Evolutionary conservation across 1,284 basidiomycete species (phyloP).

Genomic region (Anthracocystis panici-leucophaei): DNA sequence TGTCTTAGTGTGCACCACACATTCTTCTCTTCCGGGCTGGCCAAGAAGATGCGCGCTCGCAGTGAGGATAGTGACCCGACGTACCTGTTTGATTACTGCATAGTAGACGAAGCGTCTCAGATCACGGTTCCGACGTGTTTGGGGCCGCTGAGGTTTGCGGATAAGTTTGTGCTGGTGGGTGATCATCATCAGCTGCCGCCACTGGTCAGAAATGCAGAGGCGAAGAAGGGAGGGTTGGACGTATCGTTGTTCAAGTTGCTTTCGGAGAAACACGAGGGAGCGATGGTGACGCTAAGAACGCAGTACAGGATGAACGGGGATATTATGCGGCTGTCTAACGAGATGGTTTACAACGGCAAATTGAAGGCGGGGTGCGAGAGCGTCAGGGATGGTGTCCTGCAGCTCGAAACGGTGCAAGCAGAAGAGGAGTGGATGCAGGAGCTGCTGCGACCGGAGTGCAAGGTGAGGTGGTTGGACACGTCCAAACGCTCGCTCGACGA

Average conservation of each 20-base stretch:
- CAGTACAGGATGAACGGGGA: constrained; percentile 98
- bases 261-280: constrained; percentile 84
- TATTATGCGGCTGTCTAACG: constrained; percentile 93
- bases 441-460: constrained; percentile 79
- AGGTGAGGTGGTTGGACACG: constrained; percentile 92
- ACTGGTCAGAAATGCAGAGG: constrained; percentile 81
- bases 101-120: constrained; percentile 97
- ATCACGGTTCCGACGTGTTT: constrained; percentile 95
- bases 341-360: constrained; percentile 84
- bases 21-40: constrained; percentile 74
- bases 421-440: constrained; percentile 74
- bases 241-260: constrained; percentile 89
- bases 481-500: constrained; percentile 78
- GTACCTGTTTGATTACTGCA: constrained; percentile 90
- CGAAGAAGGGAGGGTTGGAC: constrained; percentile 84
- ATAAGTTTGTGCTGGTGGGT: constrained; percentile 92
- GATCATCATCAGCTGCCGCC: constrained; percentile 96
- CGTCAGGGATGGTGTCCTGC: constrained; percentile 77
- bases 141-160: constrained; percentile 88
- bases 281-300: constrained; percentile 83
- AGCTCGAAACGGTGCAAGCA: constrained; percentile 47
- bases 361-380: constrained; percentile 82
- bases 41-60: constrained; percentile 72
- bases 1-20: constrained; percentile 91
- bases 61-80: constrained; percentile 68